A percentile compares a stretch with the other conserved stretches of the same genome.
These are phyloP conservation scores for Backusella morwellensis DNA, from an alignment of 192 early-diverging fungal genomes.

Conservation along the genomic window DNA sequence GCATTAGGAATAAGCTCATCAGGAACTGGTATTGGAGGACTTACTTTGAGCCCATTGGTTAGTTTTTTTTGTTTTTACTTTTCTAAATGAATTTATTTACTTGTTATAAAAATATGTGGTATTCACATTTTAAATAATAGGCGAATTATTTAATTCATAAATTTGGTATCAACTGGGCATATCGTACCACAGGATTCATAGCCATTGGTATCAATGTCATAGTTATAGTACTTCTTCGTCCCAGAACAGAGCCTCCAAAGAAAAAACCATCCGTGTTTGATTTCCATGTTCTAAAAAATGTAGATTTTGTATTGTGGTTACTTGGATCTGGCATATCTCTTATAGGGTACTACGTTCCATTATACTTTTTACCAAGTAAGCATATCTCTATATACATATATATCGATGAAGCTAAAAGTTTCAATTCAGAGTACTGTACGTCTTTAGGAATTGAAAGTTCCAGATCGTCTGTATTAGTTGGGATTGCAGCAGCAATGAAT, in stretches of 20 bases:
- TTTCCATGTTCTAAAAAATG: constrained; percentile 20
- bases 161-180: constrained; percentile 51
- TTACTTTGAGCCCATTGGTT: constrained; percentile 16
- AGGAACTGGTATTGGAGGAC: constrained; percentile 71
- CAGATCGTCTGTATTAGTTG: constrained; percentile 7
- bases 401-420: too few relatives aligned
- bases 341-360: constrained; percentile 38
- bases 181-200: constrained; percentile 55
- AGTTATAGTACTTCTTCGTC: constrained; percentile 8
- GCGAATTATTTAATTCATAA: constrained; percentile 44
- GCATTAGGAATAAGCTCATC: constrained; percentile 55
- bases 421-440: constrained; percentile 16
- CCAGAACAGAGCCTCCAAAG: neutral
- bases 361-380: constrained; percentile 35
- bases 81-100: too few relatives aligned
- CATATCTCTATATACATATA: neutral
- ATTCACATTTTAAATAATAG: constrained; percentile 4
- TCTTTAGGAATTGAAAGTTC: constrained; percentile 13
- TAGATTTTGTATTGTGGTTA: constrained; percentile 27
- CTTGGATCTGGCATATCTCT: constrained; percentile 20
- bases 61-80: too few relatives aligned
- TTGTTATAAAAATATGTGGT: too few relatives aligned
- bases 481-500: constrained; percentile 19
- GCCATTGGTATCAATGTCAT: constrained; percentile 37
- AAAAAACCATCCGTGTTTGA: constrained; percentile 3